Conservation (phyloP, 768 basidiomycete genomes). For the Rhizopogon roseolus region DNA sequence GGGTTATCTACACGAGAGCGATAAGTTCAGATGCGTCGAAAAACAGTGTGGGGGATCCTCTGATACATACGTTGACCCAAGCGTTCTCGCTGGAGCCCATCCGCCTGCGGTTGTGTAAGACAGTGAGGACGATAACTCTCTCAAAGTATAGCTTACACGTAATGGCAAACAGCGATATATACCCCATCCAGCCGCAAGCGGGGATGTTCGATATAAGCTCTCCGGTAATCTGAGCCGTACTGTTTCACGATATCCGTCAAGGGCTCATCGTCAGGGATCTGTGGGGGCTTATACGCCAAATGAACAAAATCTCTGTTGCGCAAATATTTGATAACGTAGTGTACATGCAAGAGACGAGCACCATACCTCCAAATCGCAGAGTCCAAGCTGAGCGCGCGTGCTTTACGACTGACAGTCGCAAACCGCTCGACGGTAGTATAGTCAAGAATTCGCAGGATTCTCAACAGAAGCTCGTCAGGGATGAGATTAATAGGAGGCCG, state of each 20-base stretch:
- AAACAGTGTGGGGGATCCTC: not conserved
- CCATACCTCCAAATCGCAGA: slow-evolving; percentile 70
- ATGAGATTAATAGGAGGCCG: slow-evolving; percentile 47
- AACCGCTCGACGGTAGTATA: slow-evolving; percentile 72
- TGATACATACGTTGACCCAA: slow-evolving; percentile 74
- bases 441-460: slow-evolving; percentile 64
- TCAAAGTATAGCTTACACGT: slow-evolving; percentile 49
- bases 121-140: slow-evolving; percentile 1
- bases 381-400: slow-evolving; percentile 68
- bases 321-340: not conserved
- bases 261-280: slow-evolving; percentile 52
- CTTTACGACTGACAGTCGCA: slow-evolving; percentile 66
- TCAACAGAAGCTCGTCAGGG: slow-evolving; percentile 74
- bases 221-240: slow-evolving; percentile 66
- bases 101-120: slow-evolving; percentile 40
- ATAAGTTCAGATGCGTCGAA: not conserved
- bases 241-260: slow-evolving; percentile 44
- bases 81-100: slow-evolving; percentile 75
- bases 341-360: slow-evolving; percentile 1
- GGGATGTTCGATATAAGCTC: slow-evolving; percentile 78
- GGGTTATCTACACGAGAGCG: slow-evolving; percentile 51
- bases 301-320: slow-evolving; percentile 55
- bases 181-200: slow-evolving; percentile 83
- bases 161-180: slow-evolving; percentile 91
- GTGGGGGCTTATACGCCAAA: slow-evolving; percentile 69